These are phyloP conservation scores for Pulveroboletus sp. DNA, from an alignment of 768 basidiomycete genomes.

Conservation along the genomic window DNA sequence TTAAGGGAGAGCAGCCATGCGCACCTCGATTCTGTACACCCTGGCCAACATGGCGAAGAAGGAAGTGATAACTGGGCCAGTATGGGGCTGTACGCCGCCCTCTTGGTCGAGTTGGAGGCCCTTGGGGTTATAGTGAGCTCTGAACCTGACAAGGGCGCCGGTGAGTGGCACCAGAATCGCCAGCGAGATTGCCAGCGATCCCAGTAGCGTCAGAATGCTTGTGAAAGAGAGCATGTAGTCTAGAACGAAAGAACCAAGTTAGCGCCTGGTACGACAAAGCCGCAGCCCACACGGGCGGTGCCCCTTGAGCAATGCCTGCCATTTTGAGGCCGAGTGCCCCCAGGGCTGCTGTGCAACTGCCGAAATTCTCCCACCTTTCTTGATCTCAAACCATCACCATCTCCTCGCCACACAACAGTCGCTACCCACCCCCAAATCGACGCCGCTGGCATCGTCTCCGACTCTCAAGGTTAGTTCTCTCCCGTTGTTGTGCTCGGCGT, in stretches of 20 bases:
- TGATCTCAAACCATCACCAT: constrained; percentile 33
- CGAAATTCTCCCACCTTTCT: constrained; percentile 22
- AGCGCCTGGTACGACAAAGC: not conserved
- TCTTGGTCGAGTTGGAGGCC: constrained; percentile 77
- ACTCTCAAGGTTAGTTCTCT: not conserved
- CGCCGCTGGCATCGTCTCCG: not conserved
- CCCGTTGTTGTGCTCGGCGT: not conserved
- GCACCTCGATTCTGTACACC: constrained; percentile 69
- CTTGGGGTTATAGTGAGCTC: constrained; percentile 85
- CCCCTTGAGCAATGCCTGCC: constrained; percentile 3
- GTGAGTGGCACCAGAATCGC: constrained; percentile 57
- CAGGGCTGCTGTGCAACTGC: constrained; percentile 16
- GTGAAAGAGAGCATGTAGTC: constrained; percentile 33
- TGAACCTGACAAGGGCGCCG: constrained; percentile 69
- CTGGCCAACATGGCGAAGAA: constrained; percentile 72
- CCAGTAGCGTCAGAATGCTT: constrained; percentile 39
- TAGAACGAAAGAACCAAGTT: not conserved
- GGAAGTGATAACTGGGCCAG: constrained; percentile 71
- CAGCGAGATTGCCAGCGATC: constrained; percentile 51
- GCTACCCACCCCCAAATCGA: no score
- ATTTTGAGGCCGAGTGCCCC: constrained; percentile 29
- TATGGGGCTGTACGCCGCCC: constrained; percentile 70
- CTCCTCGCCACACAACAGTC: not conserved
- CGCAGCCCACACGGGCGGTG: no score
- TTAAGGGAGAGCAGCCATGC: constrained; percentile 11